phyloP scores from a whole-genome alignment of 768 basidiomycete genomes.

The Coprinopsis sp. region DNA sequence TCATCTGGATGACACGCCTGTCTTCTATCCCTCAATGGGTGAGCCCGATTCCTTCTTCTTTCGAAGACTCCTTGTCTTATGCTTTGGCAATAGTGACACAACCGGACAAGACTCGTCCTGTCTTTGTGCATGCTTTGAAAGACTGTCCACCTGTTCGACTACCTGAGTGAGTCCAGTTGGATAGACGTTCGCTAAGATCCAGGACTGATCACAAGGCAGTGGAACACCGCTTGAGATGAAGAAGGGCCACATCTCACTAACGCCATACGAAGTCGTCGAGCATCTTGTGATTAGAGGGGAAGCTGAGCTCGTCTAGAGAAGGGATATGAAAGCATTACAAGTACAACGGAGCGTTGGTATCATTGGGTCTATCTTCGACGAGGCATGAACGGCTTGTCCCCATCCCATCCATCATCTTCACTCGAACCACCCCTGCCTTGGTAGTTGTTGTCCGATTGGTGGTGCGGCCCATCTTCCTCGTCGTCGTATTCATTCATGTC shows the following conservation, averaged over 20 bases:
- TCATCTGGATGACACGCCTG: slow-evolving; percentile 67
- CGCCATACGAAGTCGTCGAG: slow-evolving; percentile 74
- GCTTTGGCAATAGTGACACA: slow-evolving; percentile 50
- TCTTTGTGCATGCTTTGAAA: slow-evolving; percentile 75
- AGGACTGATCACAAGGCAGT: slow-evolving; percentile 27
- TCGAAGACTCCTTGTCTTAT: neutral
- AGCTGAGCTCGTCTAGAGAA: slow-evolving; percentile 64
- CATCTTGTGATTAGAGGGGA: slow-evolving; percentile 67
- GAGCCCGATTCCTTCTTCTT: slow-evolving; percentile 24
- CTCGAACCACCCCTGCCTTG: slow-evolving; percentile 32
- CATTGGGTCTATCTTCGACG: too few species aligned
- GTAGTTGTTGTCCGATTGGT: slow-evolving; percentile 25
- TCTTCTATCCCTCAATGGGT: slow-evolving; percentile 76
- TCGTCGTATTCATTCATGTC: slow-evolving; percentile 32
- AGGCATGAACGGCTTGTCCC: slow-evolving; percentile 41
- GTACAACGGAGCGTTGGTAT: too few species aligned
- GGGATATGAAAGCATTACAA: neutral
- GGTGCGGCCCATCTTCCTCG: slow-evolving; percentile 3
- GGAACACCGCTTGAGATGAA: slow-evolving; percentile 70
- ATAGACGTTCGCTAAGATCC: neutral
- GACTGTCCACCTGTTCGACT: slow-evolving; percentile 62
- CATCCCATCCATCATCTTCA: slow-evolving; percentile 40
- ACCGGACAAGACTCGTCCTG: slow-evolving; percentile 72
- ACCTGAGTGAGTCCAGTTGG: slow-evolving; percentile 57
- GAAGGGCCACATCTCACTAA: slow-evolving; percentile 77